These are phyloP conservation scores for Gorgonomyces haynaldii DNA, from an alignment of 192 early-diverging fungal species.

Conservation along the genomic window DNA sequence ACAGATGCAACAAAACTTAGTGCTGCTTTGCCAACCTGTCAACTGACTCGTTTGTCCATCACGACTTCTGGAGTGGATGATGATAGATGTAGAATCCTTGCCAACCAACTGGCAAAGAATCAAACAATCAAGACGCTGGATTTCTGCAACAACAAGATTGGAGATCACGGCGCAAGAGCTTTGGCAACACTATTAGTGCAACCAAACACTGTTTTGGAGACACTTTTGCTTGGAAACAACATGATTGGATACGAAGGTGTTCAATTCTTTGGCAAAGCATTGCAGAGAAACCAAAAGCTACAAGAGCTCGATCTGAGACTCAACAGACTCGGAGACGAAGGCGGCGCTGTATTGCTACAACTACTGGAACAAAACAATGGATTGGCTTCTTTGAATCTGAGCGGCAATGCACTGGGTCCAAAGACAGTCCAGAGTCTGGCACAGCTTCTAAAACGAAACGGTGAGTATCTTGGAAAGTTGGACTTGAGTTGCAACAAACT, in stretches of 20 bases:
- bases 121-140: slow-evolving; percentile 24
- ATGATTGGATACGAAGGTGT: slow-evolving; percentile 22
- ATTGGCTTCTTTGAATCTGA: slow-evolving; percentile 21
- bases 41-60: slow-evolving; percentile 17
- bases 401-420: slow-evolving; percentile 22
- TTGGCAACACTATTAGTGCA: slow-evolving; percentile 28
- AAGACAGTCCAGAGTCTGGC: slow-evolving; percentile 16
- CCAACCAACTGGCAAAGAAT: slow-evolving; percentile 22
- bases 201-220: slow-evolving; percentile 13
- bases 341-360: slow-evolving; percentile 18
- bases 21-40: neutral
- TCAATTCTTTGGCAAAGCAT: slow-evolving; percentile 18
- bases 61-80: slow-evolving; percentile 29
- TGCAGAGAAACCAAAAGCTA: slow-evolving; percentile 18
- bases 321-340: slow-evolving; percentile 26
- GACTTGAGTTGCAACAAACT: slow-evolving; percentile 41
- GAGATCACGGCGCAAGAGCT: slow-evolving; percentile 28
- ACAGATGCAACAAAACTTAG: slow-evolving; percentile 17
- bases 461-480: slow-evolving; percentile 10
- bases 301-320: slow-evolving; percentile 21
- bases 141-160: slow-evolving; percentile 39
- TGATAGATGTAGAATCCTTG: slow-evolving; percentile 28
- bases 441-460: slow-evolving; percentile 20
- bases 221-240: slow-evolving; percentile 32
- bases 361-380: slow-evolving; percentile 15